Base-by-base conservation (phyloP, 331 rosid genomes). In the Arachis monticola region DNA sequence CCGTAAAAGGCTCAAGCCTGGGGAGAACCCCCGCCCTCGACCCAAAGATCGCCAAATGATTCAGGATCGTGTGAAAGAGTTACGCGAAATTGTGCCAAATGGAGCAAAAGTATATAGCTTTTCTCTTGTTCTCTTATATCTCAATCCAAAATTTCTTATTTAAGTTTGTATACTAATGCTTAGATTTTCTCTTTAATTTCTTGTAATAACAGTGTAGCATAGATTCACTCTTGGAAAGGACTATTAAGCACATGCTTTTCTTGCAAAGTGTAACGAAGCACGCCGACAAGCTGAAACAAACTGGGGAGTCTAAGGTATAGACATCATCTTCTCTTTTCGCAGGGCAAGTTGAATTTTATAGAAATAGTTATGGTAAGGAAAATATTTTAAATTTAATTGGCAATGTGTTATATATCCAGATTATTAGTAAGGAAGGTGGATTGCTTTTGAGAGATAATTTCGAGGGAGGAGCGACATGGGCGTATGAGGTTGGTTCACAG, bases 11-110 rank as follows among this genome's bases (percentile, higher is more conserved):
- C 97, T 87, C 70, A 95, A 95, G 85, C 97, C 97, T 42, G 97
- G 99, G 80, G 99, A 95, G 87, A 92, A 95, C 58, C 97, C 99
- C 27, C 84, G 96, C 76, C 99, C 99, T 52, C 90, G 99, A 59
- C 99, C 99, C 8, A 95, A 92, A 82, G 99, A 95, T 77, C 97
- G 99, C 27, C 99, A 95, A 85, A 92, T 95, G 99, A 92, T 95
- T 79, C 99, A 95, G 81, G 99, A 95, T 85, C 97, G 97, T 0
- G 92, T 95, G 76, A 95, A 90, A 62, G 99, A 95, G 87, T 78
- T 95, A 73, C 89, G 99, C 22, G 97, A 95, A 82, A 90, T 95
- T 79, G 99, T 95, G 76, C 99, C 99, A 60, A 88, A 92, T 81
- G 97, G 96, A 13, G 90, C 85, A 76, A 95, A 95, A 60, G 99